Base-by-base conservation (phyloP, 129 eudicot genomes). In the Artemisia annua region DNA sequence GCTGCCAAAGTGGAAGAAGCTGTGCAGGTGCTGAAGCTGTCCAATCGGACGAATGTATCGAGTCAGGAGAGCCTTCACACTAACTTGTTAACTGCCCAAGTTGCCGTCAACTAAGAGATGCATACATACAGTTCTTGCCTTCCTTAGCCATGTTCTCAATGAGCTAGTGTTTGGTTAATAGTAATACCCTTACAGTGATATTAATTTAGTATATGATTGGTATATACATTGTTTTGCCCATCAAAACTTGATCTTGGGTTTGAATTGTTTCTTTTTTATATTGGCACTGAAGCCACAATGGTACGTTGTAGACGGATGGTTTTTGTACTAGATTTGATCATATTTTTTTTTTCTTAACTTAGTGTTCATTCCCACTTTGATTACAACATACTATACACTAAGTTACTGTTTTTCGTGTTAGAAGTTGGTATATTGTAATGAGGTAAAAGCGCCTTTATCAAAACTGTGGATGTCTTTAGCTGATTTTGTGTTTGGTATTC, bases 1-100 rank as follows among this genome's bases (percentile, higher is more conserved):
- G 80, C 86, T 24, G 69, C 87, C 1, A 92, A 84, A 80, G 98
- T 92, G 78, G 87, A 92, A 50, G 94, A 87, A 52, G 98, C 96
- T 10, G 82, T 89, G 75, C 83, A 92, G 81, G 92, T 87, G 50
- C 81, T 92, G 70, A 76, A 89, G 74, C 66, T 85, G 20, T 71
- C 96, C 3, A 85, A 64, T 43, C 69, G 78, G 81, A 57, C 85
- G 17, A 78, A 78, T 76, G 85, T 79, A 28, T 19, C 89, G 2
- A 18, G 67, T 39, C 91, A 81, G 71, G 96, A 88, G 52, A 67
- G 86, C 28, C 75, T 73, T 52, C 93, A 78, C 65, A 54, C 94
- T 4, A 85, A 51, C 55, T 75, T 70, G 69, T 71, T 83, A 54
- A 75, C 90, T 67, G 76, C 94, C 11, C 82, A 79, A 50, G 96